Base-by-base conservation (phyloP, 164 flowering plant species). In the Echeveria elegans region DNA sequence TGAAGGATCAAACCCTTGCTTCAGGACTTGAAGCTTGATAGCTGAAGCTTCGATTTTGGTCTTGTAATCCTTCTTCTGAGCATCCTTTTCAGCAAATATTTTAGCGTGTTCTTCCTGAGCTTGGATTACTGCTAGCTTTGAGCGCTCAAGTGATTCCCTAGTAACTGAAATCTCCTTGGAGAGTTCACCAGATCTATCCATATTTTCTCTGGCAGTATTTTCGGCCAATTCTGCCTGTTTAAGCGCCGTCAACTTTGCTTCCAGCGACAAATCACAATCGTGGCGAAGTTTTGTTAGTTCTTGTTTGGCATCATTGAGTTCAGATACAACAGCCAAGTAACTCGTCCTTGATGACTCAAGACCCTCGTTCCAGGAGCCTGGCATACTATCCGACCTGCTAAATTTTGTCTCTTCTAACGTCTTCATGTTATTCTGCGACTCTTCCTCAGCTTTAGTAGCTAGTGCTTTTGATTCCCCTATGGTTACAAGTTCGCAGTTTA, bases 261-360 rank as follows among this genome's bases (percentile, higher is more conserved):
- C 85, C 70, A 78, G 26, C 37, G 82, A 78, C 34, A 80, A 82
- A 71, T 83, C 81, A 77, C 74, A 78, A 64, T 86, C 90, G 72
- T 86, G 95, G 37, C 79, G 85, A 30, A 86, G 70, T 70, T 80
- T 86, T 69, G 80, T 71, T 7, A 89, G 80, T 65, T 85, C 90
- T 71, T 88, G 87, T 69, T 94, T 94, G 37, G 89, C 89, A 73
- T 80, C 77, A 83, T 87, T 81, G 48, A 94, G 87, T 75, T 88
- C 96, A 50, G 83, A 29, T 28, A 83, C 67, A 28, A 72, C 76
- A 47, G 72, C 66, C 63, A 70, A 62, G 72, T 88, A 87, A 66
- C 82, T 80, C 71, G 80, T 82, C 74, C 78, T 82, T 36, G 81
- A 73, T 67, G 61, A 52, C 67, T 84, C 96, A 23, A 83, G 63